phyloP scores from a whole-genome alignment of 2,329 filamentous ascomycete species.

The Colletotrichum sublineola region DNA sequence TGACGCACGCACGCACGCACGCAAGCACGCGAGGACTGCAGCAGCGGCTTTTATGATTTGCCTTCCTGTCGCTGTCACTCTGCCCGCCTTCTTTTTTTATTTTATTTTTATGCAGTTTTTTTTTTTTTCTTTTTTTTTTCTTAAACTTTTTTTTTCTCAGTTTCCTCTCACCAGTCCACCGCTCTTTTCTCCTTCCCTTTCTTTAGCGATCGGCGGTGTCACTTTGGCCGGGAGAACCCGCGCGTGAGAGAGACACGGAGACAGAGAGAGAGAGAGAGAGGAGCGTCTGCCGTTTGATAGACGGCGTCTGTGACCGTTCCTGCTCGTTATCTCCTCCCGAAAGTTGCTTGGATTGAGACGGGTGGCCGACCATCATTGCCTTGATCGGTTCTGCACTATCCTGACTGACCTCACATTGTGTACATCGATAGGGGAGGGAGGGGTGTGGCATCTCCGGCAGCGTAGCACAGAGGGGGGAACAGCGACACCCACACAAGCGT shows the following conservation, averaged over 20 bases:
- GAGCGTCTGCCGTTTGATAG: neutral
- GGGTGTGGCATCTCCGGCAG: neutral
- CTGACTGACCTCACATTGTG: conserved; percentile 7
- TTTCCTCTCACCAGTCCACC: neutral
- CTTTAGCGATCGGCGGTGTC: conserved; percentile 1
- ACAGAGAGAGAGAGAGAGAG: too few relatives aligned
- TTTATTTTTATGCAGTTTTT: neutral
- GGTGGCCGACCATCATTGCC: neutral
- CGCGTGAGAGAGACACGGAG: too few relatives aligned
- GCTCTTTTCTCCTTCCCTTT: neutral
- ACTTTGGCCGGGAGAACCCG: neutral
- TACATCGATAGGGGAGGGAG: neutral
- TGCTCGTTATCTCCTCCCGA: neutral
- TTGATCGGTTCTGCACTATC: conserved; percentile 18
- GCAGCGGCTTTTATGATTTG: conserved; percentile 2
- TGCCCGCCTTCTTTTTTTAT: neutral
- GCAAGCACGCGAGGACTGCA: neutral
- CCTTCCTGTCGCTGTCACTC: neutral
- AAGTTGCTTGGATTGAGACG: neutral
- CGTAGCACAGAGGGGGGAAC: conserved; percentile 13
- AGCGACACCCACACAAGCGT: conserved; percentile 37
- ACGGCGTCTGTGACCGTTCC: neutral
- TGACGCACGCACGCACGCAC: conserved; percentile 3
- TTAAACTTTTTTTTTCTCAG: neutral
- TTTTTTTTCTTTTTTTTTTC: neutral